Percentiles rank a stretch among this genome's conserved stretches.
Conservation (phyloP, 129 eudicot genomes). For the carrot (Daucus carota) region DH1_v3.0 NC_030386.2:11174501-11175000, state of each 20-base stretch:
- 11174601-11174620: no score
- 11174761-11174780: constrained; percentile 81
- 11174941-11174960: constrained; percentile 39
- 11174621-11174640: no score
- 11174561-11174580: no score
- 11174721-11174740: constrained; percentile 67
- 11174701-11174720: constrained; percentile 43
- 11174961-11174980: constrained; percentile 70
- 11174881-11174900: constrained; percentile 53
- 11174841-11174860: constrained; percentile 33
- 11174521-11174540: no score
- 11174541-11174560: no score
- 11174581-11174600: no score
- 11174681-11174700: neutral
- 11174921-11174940: constrained; percentile 54
- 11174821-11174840: constrained; percentile 73
- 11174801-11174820: constrained; percentile 82
- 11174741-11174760: constrained; percentile 63
- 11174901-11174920: constrained; percentile 58
- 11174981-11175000: constrained; percentile 59
- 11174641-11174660: no score
- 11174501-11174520: no score
- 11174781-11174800: constrained; percentile 82
- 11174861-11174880: constrained; percentile 49
- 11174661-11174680: no score